Conservation (phyloP, 23 red algal species). For the Gracilaria gracilis region DNA sequence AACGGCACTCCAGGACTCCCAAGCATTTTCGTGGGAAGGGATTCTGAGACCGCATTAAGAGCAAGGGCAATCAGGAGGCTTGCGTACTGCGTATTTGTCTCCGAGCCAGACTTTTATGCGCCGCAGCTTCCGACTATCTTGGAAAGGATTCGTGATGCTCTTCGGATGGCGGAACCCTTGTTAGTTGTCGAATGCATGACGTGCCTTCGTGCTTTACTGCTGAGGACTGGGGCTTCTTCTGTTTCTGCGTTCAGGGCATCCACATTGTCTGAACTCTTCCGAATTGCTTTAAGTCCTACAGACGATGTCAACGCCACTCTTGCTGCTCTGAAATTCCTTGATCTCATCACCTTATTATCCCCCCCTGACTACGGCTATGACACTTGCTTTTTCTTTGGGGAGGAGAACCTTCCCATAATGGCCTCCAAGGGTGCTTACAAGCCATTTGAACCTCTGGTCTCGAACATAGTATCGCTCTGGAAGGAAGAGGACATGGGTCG, state of each 20-base stretch:
- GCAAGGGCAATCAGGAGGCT: slow-evolving; percentile 68
- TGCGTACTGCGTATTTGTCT: slow-evolving; percentile 69
- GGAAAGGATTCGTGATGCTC: slow-evolving; percentile 73
- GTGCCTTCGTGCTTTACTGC: slow-evolving; percentile 69
- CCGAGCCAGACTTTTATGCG: slow-evolving; percentile 66
- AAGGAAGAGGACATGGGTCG: slow-evolving; percentile 3
- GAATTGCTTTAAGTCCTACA: slow-evolving; percentile 33
- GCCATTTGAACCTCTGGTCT: slow-evolving; percentile 49
- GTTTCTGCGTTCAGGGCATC: slow-evolving; percentile 73
- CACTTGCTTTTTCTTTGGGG: slow-evolving; percentile 73
- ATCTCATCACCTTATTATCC: slow-evolving; percentile 68
- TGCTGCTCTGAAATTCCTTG: slow-evolving; percentile 70
- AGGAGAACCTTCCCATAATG: slow-evolving; percentile 12
- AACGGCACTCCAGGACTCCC: slow-evolving; percentile 61
- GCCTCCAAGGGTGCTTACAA: not conserved
- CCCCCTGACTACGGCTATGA: slow-evolving; percentile 74
- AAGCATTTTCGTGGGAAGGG: slow-evolving; percentile 66
- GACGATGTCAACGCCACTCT: slow-evolving; percentile 58
- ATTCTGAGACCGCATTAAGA: slow-evolving; percentile 65
- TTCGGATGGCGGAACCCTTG: slow-evolving; percentile 54
- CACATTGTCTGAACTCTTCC: slow-evolving; percentile 73
- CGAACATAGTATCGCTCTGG: slow-evolving; percentile 42
- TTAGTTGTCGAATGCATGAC: slow-evolving; percentile 65
- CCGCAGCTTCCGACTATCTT: slow-evolving; percentile 59
- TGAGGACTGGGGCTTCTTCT: slow-evolving; percentile 66